Evolutionary conservation across 2,329 filamentous ascomycete species (phyloP).

Genomic region (Epichloe baconii): DNA sequence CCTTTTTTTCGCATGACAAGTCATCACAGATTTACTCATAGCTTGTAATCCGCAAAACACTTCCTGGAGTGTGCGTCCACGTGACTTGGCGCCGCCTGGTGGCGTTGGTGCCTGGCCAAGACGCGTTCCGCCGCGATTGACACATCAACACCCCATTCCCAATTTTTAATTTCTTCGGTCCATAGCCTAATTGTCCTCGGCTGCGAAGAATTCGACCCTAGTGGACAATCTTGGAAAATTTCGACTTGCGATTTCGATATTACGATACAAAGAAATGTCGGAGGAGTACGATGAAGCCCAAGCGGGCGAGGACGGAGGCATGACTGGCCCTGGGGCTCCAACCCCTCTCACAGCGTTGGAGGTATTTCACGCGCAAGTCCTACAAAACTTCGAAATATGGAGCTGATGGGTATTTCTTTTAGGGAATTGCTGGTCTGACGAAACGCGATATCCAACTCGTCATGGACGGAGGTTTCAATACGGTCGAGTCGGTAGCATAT

Average conservation of each 20-base stretch:
- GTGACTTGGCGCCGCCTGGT: constrained; percentile 25
- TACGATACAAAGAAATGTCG: constrained; percentile 24
- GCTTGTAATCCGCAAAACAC: background rate
- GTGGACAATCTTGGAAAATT: no score
- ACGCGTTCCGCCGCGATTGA: constrained; percentile 18
- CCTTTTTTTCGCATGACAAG: no score
- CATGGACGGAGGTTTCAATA: constrained; percentile 85
- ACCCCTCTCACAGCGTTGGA: constrained; percentile 78
- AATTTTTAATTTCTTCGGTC: background rate
- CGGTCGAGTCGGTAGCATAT: constrained; percentile 91
- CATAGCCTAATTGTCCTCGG: background rate
- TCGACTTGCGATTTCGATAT: background rate
- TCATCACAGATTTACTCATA: no score
- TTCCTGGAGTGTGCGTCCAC: constrained; percentile 11
- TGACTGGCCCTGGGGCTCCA: constrained; percentile 80
- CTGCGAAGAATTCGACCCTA: background rate
- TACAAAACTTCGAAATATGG: background rate
- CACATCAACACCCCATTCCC: background rate
- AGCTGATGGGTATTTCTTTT: background rate
- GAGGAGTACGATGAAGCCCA: constrained; percentile 54
- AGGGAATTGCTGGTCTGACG: constrained; percentile 84
- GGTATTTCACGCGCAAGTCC: constrained; percentile 33
- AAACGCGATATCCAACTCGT: constrained; percentile 90
- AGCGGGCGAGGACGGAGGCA: constrained; percentile 53
- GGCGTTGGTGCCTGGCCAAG: constrained; percentile 14